Evolutionary conservation across 768 basidiomycete species (phyloP).

Genomic region (Russula ochroleuca): DNA sequence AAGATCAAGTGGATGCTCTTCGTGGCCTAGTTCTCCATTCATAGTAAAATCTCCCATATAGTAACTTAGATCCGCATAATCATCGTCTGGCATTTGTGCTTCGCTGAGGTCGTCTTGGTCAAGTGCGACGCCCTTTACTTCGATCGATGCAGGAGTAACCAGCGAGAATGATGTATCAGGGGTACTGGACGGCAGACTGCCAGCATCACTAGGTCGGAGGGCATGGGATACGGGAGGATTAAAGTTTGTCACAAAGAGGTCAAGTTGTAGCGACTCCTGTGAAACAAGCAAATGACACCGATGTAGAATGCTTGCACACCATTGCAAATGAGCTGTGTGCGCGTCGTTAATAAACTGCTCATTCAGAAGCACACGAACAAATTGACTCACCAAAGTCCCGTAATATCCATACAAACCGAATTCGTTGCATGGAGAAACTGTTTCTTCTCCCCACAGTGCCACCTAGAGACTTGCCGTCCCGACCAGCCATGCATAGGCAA

Average conservation of each 20-base stretch:
- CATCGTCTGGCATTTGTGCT: conserved; percentile 26
- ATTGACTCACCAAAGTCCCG: conserved; percentile 62
- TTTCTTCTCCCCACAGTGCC: conserved; percentile 44
- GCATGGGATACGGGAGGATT: conserved; percentile 26
- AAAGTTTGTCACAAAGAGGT: conserved; percentile 70
- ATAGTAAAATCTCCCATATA: conserved; percentile 39
- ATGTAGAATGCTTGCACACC: conserved; percentile 67
- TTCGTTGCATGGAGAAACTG: conserved; percentile 44
- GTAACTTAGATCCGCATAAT: conserved; percentile 42
- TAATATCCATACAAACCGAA: conserved; percentile 74
- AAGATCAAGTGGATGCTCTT: conserved; percentile 55
- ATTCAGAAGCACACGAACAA: background rate
- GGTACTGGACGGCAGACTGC: background rate
- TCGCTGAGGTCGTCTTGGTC: conserved; percentile 11
- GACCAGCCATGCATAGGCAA: conserved; percentile 52
- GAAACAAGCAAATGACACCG: conserved; percentile 56
- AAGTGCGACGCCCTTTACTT: conserved; percentile 8
- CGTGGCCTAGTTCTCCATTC: conserved; percentile 40
- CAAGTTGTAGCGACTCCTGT: conserved; percentile 49
- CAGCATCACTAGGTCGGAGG: background rate
- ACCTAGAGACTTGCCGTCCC: conserved; percentile 48
- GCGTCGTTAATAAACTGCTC: background rate
- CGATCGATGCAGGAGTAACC: background rate
- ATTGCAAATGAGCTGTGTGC: conserved; percentile 61
- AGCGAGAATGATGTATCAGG: background rate